Evolutionary conservation across 306 rosid species (phyloP), one percentile per base, ranked within the genome.

Genomic region (Senna tora): DNA sequence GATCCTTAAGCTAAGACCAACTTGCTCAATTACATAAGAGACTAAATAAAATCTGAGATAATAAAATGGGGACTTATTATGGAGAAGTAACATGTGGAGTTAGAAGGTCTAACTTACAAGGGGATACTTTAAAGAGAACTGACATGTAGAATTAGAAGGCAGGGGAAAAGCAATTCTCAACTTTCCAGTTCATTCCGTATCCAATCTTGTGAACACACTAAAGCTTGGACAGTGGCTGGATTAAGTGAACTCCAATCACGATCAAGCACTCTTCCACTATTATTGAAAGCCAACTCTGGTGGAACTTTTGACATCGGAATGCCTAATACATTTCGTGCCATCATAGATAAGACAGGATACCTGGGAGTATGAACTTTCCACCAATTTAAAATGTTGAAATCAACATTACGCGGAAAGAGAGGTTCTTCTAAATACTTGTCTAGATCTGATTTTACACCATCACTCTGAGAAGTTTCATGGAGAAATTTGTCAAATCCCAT

Each of bases 321-420:
- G 73, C 96, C 95, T 64, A 94, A 76, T 55, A 94, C 87, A 34
- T 94, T 94, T 30, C 96, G 91, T 0, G 99, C 99, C 97, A 94
- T 89, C 97, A 94, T 94, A n/a, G 97, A 94, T 30, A 94, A 77
- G 73, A 91, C 86, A 16, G 97, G 99, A 82, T 94, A 94, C 82
- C 97, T 86, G 7, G 97, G 99, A 67, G 96, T 89, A 69, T 94
- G 99, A 52, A 94, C 97, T 83, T 82, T 94, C 99, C 97, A 94
- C 99, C 99, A 94, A 71, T 94, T 91, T 43, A 91, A 72, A 50
- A 94, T 77, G 75, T 67, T 87, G 86, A 94, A 91, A 65, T 88
- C 99, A 12, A 79, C 90, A 58, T 86, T 86, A 0, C 97, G 91
- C 0, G 99, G 99, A 79, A 91, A 95, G 67, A 88, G 91, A 28